phyloP scores from a whole-genome alignment of 2,329 filamentous ascomycete species.

The Apiospora rasikravindrae region DNA sequence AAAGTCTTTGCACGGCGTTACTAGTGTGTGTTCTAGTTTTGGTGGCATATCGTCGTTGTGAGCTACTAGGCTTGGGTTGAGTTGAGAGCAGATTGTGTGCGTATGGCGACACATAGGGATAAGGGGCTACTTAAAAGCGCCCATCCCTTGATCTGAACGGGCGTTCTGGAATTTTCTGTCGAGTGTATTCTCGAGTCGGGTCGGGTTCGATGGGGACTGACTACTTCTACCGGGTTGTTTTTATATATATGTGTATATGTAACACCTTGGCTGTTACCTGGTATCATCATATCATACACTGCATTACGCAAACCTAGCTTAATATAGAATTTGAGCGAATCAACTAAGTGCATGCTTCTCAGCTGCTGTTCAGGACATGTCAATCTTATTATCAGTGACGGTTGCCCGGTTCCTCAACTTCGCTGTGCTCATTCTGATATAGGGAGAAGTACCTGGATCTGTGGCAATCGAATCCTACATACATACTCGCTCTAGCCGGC shows the following conservation, averaged over 20 bases:
- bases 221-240: too few relatives aligned
- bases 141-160: not conserved
- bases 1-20: conserved; percentile 8
- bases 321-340: not conserved
- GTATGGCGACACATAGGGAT: not conserved
- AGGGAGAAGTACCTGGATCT: not conserved
- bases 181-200: not conserved
- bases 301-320: not conserved
- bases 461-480: not conserved
- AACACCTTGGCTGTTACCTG: not conserved
- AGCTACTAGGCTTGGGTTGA: not conserved
- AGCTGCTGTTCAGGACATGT: not conserved
- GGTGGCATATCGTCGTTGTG: not conserved
- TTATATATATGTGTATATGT: not conserved
- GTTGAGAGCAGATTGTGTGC: not conserved
- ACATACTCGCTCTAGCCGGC: not conserved
- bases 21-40: not conserved
- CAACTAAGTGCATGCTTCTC: not conserved
- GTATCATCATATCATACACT: not conserved
- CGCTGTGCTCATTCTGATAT: not conserved
- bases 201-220: not conserved
- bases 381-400: not conserved
- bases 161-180: not conserved
- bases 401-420: not conserved
- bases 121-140: not conserved